Evolutionary conservation across 2,329 filamentous ascomycete species (phyloP).

Genomic region (Aspergillus cejpii): DNA sequence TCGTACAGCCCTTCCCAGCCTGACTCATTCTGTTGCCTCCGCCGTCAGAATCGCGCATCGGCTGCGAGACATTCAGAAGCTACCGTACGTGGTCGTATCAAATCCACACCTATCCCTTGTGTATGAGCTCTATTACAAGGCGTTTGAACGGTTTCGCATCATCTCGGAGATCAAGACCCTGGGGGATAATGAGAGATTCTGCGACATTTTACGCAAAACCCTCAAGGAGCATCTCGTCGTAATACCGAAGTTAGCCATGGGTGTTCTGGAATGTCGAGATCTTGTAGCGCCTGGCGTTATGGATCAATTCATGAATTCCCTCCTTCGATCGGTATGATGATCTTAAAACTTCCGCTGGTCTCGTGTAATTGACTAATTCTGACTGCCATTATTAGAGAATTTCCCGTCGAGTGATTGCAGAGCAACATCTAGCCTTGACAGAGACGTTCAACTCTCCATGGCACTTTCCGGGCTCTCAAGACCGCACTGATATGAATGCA

Average conservation of each 20-base stretch:
- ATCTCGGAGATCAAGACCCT: constrained; percentile 75
- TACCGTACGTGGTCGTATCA: constrained; percentile 93
- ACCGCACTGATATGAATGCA: constrained; percentile 54
- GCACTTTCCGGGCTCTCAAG: constrained; percentile 75
- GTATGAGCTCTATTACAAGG: constrained; percentile 92
- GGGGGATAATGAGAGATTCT: constrained; percentile 85
- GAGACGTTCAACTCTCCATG: constrained; percentile 88
- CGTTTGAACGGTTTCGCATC: constrained; percentile 86
- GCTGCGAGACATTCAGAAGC: constrained; percentile 90
- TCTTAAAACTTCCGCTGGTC: neutral
- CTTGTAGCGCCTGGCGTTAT: constrained; percentile 74
- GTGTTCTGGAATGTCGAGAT: constrained; percentile 81
- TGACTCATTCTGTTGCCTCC: constrained; percentile 3
- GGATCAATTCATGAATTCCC: constrained; percentile 91
- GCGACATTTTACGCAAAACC: constrained; percentile 69
- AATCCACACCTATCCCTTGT: constrained; percentile 91
- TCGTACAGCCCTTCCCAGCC: neutral
- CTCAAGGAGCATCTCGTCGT: constrained; percentile 84
- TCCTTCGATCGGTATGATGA: constrained; percentile 71
- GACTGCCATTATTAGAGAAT: constrained; percentile 58
- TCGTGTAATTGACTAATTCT: constrained; percentile 11
- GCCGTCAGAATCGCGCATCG: constrained; percentile 71
- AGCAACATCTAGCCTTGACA: constrained; percentile 90
- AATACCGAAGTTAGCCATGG: constrained; percentile 90
- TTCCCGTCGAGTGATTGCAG: constrained; percentile 89